phyloP scores from a whole-genome alignment of 805 yeast genomes.

The Suhomyces kilbournensis region DNA sequence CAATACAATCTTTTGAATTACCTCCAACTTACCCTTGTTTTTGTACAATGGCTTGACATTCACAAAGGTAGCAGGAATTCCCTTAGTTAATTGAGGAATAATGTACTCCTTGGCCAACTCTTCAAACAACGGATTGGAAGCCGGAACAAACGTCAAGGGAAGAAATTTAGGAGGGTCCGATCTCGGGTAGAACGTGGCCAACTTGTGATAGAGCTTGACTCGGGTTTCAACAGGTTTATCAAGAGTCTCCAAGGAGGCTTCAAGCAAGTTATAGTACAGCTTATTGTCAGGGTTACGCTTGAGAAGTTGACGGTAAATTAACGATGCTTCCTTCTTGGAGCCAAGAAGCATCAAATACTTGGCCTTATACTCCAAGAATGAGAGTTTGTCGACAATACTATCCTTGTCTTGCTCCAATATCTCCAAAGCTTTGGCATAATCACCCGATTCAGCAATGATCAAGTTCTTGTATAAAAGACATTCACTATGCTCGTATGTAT shows the following conservation, averaged over 20 bases:
- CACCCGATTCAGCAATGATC: conserved; percentile 61
- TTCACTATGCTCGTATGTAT: conserved; percentile 78
- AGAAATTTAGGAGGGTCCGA: conserved; percentile 77
- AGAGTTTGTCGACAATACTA: conserved; percentile 52
- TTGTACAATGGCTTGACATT: conserved; percentile 78
- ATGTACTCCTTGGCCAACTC: conserved; percentile 53
- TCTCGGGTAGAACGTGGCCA: conserved; percentile 71
- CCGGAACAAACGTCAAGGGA: conserved; percentile 71
- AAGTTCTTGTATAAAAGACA: conserved; percentile 69
- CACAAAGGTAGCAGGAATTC: conserved; percentile 88
- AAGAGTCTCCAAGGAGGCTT: conserved; percentile 51
- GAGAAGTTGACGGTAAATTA: conserved; percentile 63
- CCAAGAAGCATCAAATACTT: conserved; percentile 58
- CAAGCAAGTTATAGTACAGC: conserved; percentile 63
- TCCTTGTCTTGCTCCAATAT: conserved; percentile 52
- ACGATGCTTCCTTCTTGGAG: conserved; percentile 59
- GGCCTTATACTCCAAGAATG: conserved; percentile 66
- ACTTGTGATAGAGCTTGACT: conserved; percentile 59
- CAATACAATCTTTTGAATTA: conserved; percentile 53
- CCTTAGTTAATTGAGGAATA: conserved; percentile 60
- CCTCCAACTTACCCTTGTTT: conserved; percentile 33
- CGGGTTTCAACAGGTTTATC: conserved; percentile 47
- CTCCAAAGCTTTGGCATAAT: conserved; percentile 60
- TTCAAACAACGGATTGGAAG: conserved; percentile 47
- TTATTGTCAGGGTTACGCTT: conserved; percentile 83